Evolutionary conservation across 2,329 filamentous ascomycete species (phyloP), one percentile per base, ranked within the genome.

Genomic region (Myriangium duriaei): DNA sequence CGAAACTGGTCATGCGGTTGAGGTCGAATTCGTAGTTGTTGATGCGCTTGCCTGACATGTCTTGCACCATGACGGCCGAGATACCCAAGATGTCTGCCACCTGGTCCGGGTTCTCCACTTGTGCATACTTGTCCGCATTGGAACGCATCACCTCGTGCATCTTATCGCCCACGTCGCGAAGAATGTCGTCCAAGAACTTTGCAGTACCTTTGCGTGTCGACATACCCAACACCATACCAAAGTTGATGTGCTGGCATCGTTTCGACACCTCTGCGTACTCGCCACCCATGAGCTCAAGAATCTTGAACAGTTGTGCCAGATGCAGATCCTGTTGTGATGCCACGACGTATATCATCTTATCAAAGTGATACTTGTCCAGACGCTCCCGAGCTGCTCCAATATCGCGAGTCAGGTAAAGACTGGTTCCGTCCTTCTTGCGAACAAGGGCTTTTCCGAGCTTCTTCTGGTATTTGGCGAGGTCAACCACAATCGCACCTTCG

Each of bases 81-180:
- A 96, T 95, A 46, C 88, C 91, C 3, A 96, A 72, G 9, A 74
- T 84, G 63, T 96, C 91, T 44, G 91, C 86, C 7, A 79, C 81
- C 39, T 74, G 72, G 39, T 76, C 77, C 0, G 88, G 88, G 58
- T 96, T 69, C 53, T 79, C 81, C 13, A 98, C 79, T 61, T 95
- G 86, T 40, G 76, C 65, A 61, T 96, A 98, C 68, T 98, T 98
- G 54, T 72, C 69, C 51, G 81, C 71, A 59, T 96, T 96, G 65
- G 80, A 81, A 61, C 68, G 76, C 91, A 98, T 98, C 36, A 92
- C 84, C 44, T 94, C 84, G 68, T 96, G 88, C 91, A 98, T 98
- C 63, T 87, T 84, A 39, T 95, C 88, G 51, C 76, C 79, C 5
- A 92, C 85, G 30, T 62, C 56, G 40, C 62, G 57, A 30, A 69